Conservation (phyloP, 345 rosid genomes). For the Gossypium rotundifolium region DNA sequence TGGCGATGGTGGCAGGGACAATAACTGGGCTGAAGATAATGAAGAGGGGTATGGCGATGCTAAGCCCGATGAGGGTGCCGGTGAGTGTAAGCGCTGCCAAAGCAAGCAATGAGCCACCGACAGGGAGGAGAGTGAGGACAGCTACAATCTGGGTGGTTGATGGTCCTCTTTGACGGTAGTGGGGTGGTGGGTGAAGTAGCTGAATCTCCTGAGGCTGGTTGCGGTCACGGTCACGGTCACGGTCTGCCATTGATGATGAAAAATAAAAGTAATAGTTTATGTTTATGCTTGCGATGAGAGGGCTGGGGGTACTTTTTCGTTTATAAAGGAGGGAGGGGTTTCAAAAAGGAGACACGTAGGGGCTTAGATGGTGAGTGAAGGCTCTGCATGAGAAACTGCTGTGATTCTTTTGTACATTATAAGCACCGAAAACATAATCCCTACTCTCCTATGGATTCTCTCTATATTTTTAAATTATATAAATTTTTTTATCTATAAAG, state of each 20-base stretch:
- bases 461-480: too few species aligned
- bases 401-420: too few species aligned
- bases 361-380: conserved; percentile 40
- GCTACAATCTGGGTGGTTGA: conserved; percentile 53
- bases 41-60: conserved; percentile 53
- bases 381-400: conserved; percentile 55
- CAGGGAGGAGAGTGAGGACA: conserved; percentile 40
- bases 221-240: conserved; percentile 16
- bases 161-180: conserved; percentile 31
- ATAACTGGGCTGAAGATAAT: conserved; percentile 71
- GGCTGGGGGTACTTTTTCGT: conserved; percentile 4
- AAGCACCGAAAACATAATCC: too few species aligned
- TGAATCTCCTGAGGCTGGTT: conserved; percentile 23
- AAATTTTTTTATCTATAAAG: too few species aligned
- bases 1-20: conserved; percentile 53
- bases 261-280: neutral
- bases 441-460: too few species aligned
- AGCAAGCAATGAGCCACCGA: conserved; percentile 54
- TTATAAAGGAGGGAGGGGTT: conserved; percentile 18
- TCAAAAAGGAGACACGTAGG: conserved; percentile 27
- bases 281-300: neutral
- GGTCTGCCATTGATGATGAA: conserved; percentile 36
- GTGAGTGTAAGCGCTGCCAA: conserved; percentile 54
- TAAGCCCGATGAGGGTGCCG: conserved; percentile 55
- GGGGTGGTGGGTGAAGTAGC: conserved; percentile 4